Percentiles rank a stretch among this genome's conserved stretches.
phyloP scores from a whole-genome alignment of 208 protist genomes.

The Wallacemonas rigidus region DNA sequence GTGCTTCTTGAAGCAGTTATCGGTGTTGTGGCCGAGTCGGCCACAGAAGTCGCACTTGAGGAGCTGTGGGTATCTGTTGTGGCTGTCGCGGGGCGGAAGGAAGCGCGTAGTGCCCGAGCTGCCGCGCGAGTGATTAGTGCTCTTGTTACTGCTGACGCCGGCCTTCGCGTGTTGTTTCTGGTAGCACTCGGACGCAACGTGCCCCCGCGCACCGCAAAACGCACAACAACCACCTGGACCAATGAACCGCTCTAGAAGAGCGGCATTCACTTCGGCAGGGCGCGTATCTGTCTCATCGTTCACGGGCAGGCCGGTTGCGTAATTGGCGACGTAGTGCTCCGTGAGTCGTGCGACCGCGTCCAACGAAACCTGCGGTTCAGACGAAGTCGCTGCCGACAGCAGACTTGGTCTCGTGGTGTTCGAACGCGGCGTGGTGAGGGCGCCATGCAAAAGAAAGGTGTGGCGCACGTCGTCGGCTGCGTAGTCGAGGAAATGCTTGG shows the following conservation, averaged over 20 bases:
- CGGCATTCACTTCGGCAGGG: constrained; percentile 70
- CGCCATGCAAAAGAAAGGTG: constrained; percentile 64
- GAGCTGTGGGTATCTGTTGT: constrained; percentile 67
- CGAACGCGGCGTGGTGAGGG: constrained; percentile 12
- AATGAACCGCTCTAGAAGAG: constrained; percentile 78
- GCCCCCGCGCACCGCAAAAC: constrained; percentile 78
- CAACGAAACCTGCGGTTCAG: neutral
- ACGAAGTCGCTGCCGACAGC: neutral
- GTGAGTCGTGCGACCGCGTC: constrained; percentile 66
- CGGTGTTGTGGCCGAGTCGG: constrained; percentile 78
- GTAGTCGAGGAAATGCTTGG: constrained; percentile 87
- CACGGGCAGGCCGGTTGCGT: constrained; percentile 61
- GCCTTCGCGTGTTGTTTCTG: constrained; percentile 47
- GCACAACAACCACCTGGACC: constrained; percentile 75
- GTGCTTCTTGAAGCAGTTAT: constrained; percentile 79
- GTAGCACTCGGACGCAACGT: constrained; percentile 89
- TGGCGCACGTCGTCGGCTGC: constrained; percentile 90
- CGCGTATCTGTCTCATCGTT: constrained; percentile 66
- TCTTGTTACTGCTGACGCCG: neutral
- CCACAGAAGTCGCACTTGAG: constrained; percentile 87
- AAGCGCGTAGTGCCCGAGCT: no score
- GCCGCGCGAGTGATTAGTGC: neutral
- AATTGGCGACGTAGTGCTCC: constrained; percentile 78
- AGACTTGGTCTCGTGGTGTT: neutral
- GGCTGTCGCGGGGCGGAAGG: no score